Evolutionary conservation across 1,139 yeast species (phyloP).

Genomic region (Suzukiozyma palmioleophila): DNA sequence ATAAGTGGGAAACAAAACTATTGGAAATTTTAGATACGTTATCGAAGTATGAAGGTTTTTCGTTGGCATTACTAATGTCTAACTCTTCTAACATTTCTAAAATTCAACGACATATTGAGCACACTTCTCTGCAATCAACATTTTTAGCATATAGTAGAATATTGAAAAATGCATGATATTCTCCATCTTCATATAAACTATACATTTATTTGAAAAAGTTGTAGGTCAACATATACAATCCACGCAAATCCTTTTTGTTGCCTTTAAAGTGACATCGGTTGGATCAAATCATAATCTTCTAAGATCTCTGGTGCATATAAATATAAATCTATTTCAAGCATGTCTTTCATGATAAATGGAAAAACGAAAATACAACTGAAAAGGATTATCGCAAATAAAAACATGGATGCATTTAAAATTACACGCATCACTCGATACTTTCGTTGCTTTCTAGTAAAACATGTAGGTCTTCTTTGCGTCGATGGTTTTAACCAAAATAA

Average conservation of each 20-base stretch:
- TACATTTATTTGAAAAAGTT: neutral
- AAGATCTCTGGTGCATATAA: constrained; percentile 33
- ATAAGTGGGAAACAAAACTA: constrained; percentile 16
- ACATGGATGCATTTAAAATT: constrained; percentile 36
- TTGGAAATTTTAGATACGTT: constrained; percentile 16
- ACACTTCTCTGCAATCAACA: constrained; percentile 5
- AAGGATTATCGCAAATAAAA: constrained; percentile 29
- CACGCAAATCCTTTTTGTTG: constrained; percentile 36
- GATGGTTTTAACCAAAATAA: constrained; percentile 78
- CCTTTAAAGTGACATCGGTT: constrained; percentile 30
- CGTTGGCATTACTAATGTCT: constrained; percentile 15
- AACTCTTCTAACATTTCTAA: constrained; percentile 7
- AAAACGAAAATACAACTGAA: constrained; percentile 34
- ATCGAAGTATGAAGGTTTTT: constrained; percentile 22
- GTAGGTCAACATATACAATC: constrained; percentile 4
- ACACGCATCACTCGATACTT: constrained; percentile 24
- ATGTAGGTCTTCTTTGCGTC: constrained; percentile 40
- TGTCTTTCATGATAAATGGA: constrained; percentile 34
- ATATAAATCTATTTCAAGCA: constrained; percentile 33
- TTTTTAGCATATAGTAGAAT: neutral
- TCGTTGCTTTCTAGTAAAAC: constrained; percentile 31
- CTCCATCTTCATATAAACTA: neutral
- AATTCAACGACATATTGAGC: constrained; percentile 11
- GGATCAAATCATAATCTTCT: constrained; percentile 24
- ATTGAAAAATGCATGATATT: neutral